phyloP scores from a whole-genome alignment of 2,329 filamentous ascomycete species.

The Colletotrichum magnum region DNA sequence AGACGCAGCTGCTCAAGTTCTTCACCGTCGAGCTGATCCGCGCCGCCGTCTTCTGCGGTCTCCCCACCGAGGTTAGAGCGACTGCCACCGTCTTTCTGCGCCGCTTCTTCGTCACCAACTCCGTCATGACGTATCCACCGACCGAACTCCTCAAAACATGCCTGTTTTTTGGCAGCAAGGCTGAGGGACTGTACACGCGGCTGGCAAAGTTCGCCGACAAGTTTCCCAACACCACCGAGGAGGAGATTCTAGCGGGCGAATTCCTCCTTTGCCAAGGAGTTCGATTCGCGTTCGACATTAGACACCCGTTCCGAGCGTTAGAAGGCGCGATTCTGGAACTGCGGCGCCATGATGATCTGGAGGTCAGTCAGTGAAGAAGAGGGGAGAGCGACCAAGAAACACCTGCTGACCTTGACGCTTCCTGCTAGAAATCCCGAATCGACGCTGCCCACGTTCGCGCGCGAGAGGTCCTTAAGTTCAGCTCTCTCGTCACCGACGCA shows the following conservation, averaged over 20 bases:
- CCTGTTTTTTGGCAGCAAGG: slow-evolving; percentile 94
- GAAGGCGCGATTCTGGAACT: slow-evolving; percentile 91
- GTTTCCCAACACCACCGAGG: slow-evolving; percentile 79
- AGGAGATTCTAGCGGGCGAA: slow-evolving; percentile 90
- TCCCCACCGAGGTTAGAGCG: slow-evolving; percentile 62
- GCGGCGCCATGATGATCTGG: slow-evolving; percentile 74
- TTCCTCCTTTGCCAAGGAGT: slow-evolving; percentile 94
- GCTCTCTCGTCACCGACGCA: slow-evolving; percentile 90
- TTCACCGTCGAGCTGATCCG: slow-evolving; percentile 75
- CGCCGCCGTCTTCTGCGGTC: slow-evolving; percentile 67
- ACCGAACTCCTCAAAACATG: slow-evolving; percentile 90
- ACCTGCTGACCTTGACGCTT: slow-evolving; percentile 1
- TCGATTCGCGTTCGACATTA: slow-evolving; percentile 93
- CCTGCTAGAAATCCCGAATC: slow-evolving; percentile 57
- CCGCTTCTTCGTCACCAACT: slow-evolving; percentile 96
- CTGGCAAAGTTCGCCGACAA: slow-evolving; percentile 75
- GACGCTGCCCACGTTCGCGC: slow-evolving; percentile 79
- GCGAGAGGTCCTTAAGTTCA: slow-evolving; percentile 80
- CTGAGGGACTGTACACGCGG: slow-evolving; percentile 85
- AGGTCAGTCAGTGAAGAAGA: slow-evolving; percentile 54
- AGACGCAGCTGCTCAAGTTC: slow-evolving; percentile 84
- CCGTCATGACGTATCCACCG: slow-evolving; percentile 95
- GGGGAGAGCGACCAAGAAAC: background rate
- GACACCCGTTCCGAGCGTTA: slow-evolving; percentile 89
- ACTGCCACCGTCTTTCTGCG: slow-evolving; percentile 92